Conservation (phyloP, 495 filamentous ascomycete species). For the Opeltia flavorubescens region DNA sequence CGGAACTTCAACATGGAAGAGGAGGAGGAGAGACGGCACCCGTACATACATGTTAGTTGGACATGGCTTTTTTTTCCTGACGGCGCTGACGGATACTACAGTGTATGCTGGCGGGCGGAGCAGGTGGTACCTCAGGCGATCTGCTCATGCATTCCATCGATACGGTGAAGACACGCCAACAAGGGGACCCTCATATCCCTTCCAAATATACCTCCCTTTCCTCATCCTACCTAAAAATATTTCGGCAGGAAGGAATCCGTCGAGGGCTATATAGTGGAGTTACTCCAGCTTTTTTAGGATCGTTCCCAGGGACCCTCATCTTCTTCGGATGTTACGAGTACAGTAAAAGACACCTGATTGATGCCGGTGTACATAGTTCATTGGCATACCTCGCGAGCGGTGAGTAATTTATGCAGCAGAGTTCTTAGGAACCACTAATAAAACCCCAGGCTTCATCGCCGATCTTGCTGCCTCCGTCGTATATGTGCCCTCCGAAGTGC, state of each 20-base stretch:
- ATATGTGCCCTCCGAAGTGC: slow-evolving; percentile 91
- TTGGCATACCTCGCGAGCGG: slow-evolving; percentile 76
- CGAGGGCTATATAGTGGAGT: slow-evolving; percentile 90
- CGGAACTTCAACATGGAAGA: slow-evolving; percentile 20
- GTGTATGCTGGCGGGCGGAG: slow-evolving; percentile 88
- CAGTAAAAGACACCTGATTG: slow-evolving; percentile 81
- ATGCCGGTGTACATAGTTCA: slow-evolving; percentile 59
- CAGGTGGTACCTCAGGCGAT: slow-evolving; percentile 84
- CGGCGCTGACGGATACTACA: slow-evolving; percentile 21
- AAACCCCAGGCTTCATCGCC: slow-evolving; percentile 58
- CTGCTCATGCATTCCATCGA: slow-evolving; percentile 98
- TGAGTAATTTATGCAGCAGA: slow-evolving; percentile 19
- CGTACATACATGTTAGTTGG: slow-evolving; percentile 49
- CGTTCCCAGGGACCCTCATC: slow-evolving; percentile 83
- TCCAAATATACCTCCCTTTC: slow-evolving; percentile 83
- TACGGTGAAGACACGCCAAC: slow-evolving; percentile 97
- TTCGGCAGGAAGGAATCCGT: slow-evolving; percentile 75
- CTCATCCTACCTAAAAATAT: slow-evolving; percentile 80
- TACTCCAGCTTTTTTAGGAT: slow-evolving; percentile 75
- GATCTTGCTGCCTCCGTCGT: slow-evolving; percentile 83
- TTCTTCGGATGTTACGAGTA: slow-evolving; percentile 97
- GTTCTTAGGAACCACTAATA: slow-evolving; percentile 4
- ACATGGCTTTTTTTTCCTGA: background rate
- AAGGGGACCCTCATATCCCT: slow-evolving; percentile 84
- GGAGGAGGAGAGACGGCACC: slow-evolving; percentile 40